Evolutionary conservation across 2,329 filamentous ascomycete genomes (phyloP), one percentile per base, ranked within the genome.

Genomic region (Monosporascus sp.): DNA sequence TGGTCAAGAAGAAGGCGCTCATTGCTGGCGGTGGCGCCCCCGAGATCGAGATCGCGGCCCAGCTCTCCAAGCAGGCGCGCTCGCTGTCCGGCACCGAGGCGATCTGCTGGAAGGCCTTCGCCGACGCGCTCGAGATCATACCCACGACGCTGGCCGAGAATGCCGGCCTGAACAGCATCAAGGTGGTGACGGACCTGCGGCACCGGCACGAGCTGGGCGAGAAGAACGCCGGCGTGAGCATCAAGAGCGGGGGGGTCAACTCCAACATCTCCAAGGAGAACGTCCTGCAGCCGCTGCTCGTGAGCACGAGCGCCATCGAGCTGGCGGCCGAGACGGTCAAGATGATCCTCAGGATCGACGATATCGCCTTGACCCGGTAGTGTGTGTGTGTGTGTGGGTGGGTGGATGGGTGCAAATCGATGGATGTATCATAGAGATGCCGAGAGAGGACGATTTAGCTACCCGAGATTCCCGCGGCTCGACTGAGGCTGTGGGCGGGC

Each of bases 1-100:
- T 99, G 56, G 94, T 99, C 63, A 99, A 99, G 85, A 99, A 97
- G 85, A 96, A 95, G 77, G 94, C 94, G n/a, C 83, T 99, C 53
- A 96, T 99, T 65, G 93, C 95, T 15, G 94, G 94, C 72, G 94
- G 94, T 66, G 94, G 94, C 69, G 94, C 94, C 2, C 90, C 94
- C 25, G 94, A 99, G 74, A 95, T 97, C 65, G 92, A 97, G 74
- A 93, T 99, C 64, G 90, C 94, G 22, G 88, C 94, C 51, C 83
- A 90, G 66, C 82, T 99, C 36, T 85, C 88, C 53, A 87, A 89
- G 73, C 88, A 89, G 67, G 85, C 93, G 8, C 88, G 92, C 61
- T 85, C 87, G 64, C 79, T 97, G 56, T 86, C 87, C 1, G 95
- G 95, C 56, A 97, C 94, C 5, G 94, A 99, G 72, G 86, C 91